Percentiles rank a stretch among this genome's conserved stretches.
Evolutionary conservation across 768 basidiomycete species (phyloP).

Genomic region (Heimioporus sp.): DNA sequence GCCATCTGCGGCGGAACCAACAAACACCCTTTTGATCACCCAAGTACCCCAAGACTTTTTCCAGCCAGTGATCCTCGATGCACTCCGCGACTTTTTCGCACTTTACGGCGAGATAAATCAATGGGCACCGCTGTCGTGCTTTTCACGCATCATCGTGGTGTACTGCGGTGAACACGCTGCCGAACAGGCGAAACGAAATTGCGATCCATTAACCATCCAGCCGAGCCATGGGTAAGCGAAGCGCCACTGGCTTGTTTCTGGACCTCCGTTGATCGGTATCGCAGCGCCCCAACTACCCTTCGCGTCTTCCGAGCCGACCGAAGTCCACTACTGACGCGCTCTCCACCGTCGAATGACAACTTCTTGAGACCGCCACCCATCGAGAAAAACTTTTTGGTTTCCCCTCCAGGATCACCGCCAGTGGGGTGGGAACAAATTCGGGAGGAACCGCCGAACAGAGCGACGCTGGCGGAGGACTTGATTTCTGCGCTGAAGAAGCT

Average conservation of each 20-base stretch:
- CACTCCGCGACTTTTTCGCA: slow-evolving; percentile 70
- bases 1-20: slow-evolving; percentile 29
- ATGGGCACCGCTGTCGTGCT: slow-evolving; percentile 86
- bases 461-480: slow-evolving; percentile 85
- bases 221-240: slow-evolving; percentile 49
- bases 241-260: neutral
- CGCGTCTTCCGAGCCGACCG: slow-evolving; percentile 75
- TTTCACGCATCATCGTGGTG: slow-evolving; percentile 81
- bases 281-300: slow-evolving; percentile 49
- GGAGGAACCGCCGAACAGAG: slow-evolving; percentile 86
- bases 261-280: slow-evolving; percentile 8
- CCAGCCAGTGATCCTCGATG: slow-evolving; percentile 60
- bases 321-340: slow-evolving; percentile 52
- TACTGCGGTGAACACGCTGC: slow-evolving; percentile 64
- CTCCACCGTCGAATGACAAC: slow-evolving; percentile 26
- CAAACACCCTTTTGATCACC: slow-evolving; percentile 86
- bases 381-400: slow-evolving; percentile 96
- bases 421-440: slow-evolving; percentile 92
- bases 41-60: slow-evolving; percentile 78
- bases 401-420: slow-evolving; percentile 96
- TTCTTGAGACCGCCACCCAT: slow-evolving; percentile 68
- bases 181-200: slow-evolving; percentile 60
- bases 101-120: slow-evolving; percentile 79
- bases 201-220: slow-evolving; percentile 64
- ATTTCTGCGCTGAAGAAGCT: slow-evolving; percentile 74